These are phyloP conservation scores for Teratosphaeria zuluensis DNA, from an alignment of 2,329 filamentous ascomycete genomes.

Conservation along the genomic window DNA sequence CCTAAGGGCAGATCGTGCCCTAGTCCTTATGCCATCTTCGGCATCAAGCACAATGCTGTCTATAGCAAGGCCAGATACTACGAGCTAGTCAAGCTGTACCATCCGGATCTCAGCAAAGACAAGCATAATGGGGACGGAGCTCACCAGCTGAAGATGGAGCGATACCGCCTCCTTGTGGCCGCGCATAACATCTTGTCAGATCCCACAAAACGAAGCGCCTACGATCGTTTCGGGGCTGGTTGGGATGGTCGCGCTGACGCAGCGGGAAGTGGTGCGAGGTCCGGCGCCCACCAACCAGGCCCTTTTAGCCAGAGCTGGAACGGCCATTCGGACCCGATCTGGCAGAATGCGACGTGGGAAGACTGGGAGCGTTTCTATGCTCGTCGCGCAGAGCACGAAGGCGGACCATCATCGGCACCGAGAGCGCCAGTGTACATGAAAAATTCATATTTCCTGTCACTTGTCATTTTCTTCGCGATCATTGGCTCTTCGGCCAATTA, in stretches of 20 bases:
- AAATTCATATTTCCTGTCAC: conserved; percentile 64
- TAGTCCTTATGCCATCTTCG: conserved; percentile 86
- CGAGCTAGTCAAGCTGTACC: conserved; percentile 88
- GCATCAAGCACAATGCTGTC: conserved; percentile 47
- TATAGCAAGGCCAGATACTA: conserved; percentile 84
- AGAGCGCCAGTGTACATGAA: conserved; percentile 56
- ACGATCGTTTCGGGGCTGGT: conserved; percentile 72
- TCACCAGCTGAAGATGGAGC: conserved; percentile 59
- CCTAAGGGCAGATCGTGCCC: conserved; percentile 40
- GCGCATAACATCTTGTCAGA: conserved; percentile 85
- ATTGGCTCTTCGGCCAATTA: conserved; percentile 65
- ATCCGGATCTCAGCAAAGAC: conserved; percentile 59
- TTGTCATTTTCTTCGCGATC: conserved; percentile 61
- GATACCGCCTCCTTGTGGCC: conserved; percentile 79
- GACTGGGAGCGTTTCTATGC: conserved; percentile 81
- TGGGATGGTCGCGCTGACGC: conserved; percentile 52
- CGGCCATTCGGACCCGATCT: conserved; percentile 41
- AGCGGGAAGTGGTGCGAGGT: conserved; percentile 1
- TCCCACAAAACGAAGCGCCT: conserved; percentile 65
- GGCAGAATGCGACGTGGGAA: conserved; percentile 87
- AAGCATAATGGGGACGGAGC: conserved; percentile 26
- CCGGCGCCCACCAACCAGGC: conserved; percentile 16
- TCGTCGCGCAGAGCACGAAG: conserved; percentile 17
- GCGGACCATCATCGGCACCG: conserved; percentile 26
- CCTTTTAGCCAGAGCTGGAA: conserved; percentile 25